Evolutionary conservation across 352 stramenopile species (phyloP).

Genomic region (Phytophthora cactorum): DNA sequence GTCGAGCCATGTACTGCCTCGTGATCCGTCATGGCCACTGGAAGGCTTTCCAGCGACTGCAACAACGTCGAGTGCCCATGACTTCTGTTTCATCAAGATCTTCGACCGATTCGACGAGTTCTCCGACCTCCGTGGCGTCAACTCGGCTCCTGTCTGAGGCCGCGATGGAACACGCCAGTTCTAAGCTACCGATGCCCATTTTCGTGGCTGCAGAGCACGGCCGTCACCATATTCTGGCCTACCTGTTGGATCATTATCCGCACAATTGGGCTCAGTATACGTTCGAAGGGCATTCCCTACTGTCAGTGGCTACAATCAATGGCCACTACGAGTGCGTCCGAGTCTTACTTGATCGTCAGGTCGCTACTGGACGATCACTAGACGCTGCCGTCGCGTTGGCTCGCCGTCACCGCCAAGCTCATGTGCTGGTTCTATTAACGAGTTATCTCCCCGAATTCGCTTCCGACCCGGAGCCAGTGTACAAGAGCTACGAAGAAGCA

Average conservation of each 20-base stretch:
- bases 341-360: slow-evolving; percentile 46
- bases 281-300: slow-evolving; percentile 68
- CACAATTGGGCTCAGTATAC: slow-evolving; percentile 47
- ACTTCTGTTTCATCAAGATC: slow-evolving; percentile 35
- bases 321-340: slow-evolving; percentile 80
- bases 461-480: slow-evolving; percentile 32
- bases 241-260: slow-evolving; percentile 44
- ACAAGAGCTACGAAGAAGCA: slow-evolving; percentile 15
- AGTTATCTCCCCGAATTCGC: slow-evolving; percentile 66
- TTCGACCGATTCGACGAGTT: slow-evolving; percentile 17
- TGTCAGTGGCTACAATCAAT: slow-evolving; percentile 66
- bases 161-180: slow-evolving; percentile 27
- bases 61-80: slow-evolving; percentile 47
- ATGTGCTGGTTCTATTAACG: slow-evolving; percentile 75
- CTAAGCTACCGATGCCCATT: slow-evolving; percentile 57
- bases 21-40: slow-evolving; percentile 68
- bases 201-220: slow-evolving; percentile 71
- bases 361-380: slow-evolving; percentile 35
- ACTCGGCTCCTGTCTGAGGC: slow-evolving; percentile 23
- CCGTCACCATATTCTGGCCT: slow-evolving; percentile 56
- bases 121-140: slow-evolving; percentile 19
- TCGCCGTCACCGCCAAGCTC: slow-evolving; percentile 58
- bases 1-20: slow-evolving; percentile 70
- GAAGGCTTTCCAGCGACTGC: slow-evolving; percentile 62
- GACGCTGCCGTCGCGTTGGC: slow-evolving; percentile 62